Evolutionary conservation across 345 rosid genomes (phyloP), one percentile per base, ranked within the genome.

Genomic region (Schrenkiella parvula): DNA sequence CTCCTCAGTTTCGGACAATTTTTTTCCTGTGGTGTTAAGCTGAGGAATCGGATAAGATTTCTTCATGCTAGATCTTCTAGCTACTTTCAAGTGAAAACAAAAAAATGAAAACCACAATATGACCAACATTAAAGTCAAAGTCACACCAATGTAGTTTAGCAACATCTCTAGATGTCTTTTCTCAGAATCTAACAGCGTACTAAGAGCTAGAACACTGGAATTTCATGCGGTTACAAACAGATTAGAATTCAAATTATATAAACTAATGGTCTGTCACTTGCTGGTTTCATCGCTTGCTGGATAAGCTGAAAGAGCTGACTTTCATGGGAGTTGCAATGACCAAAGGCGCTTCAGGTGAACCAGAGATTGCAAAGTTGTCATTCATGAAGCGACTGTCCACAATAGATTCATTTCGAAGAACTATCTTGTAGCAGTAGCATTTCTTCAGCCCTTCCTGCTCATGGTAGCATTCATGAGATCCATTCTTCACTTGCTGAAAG

Each of bases 361-460:
- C 98, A 3, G 82, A 84, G 72, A 86, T 88, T 15, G 97, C 96
- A 80, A 82, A 92, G 82, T 92, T 91, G 77, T 95, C 99, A 21
- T 95, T 91, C 99, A 95, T 89, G 89, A 95, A 95, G 53, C 99
- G 88, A 73, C 99, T 91, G 50, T 89, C 99, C 6, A 91, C 93
- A 9, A 91, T 91, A 50, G 99, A 91, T 73, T 89, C 99, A 63
- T 91, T 93, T 48, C 87, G 87, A 9, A 79, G 93, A 69, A 95
- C 98, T 64, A 89, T 84, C 83, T 87, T 89, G 80, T 91, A 95
- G 83, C 98, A 90, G 74, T 88, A 90, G 80, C 96, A 88, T 81
- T 90, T 90, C 82, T 88, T 90, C 57, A 90, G 76, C 35, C 96
- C 90, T 77, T 85, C 90, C 66, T 88, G 91, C 9, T 90, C 86